phyloP scores from a whole-genome alignment of 306 rosid genomes.

The Quercus aquifolioides region DNA sequence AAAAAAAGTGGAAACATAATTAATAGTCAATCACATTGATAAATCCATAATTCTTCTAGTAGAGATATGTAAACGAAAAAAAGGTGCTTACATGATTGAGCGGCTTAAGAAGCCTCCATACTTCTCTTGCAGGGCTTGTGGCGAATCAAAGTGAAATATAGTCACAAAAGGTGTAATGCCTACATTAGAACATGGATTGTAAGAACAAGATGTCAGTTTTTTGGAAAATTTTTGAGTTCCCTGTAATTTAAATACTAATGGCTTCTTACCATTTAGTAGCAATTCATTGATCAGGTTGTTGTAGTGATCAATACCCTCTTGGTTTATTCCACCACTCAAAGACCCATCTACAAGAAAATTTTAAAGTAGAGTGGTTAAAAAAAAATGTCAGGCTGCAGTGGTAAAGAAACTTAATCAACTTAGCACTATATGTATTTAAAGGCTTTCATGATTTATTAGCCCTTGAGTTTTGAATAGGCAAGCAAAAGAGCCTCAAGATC shows the following conservation, averaged over 20 bases:
- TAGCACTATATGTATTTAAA: no score
- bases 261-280: neutral
- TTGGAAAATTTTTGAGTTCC: no score
- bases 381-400: neutral
- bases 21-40: neutral
- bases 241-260: neutral
- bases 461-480: no score
- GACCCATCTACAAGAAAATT: slow-evolving; percentile 2
- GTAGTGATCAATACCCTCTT: slow-evolving; percentile 18
- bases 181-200: neutral
- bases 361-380: no score
- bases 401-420: no score
- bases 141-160: slow-evolving; percentile 25
- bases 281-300: slow-evolving; percentile 15
- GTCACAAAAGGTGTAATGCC: slow-evolving; percentile 31
- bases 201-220: neutral
- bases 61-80: no score
- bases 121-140: neutral
- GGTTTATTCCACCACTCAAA: slow-evolving; percentile 9
- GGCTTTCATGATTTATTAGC: no score
- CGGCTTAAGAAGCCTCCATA: slow-evolving; percentile 20
- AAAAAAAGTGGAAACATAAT: neutral
- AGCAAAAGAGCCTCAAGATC: no score
- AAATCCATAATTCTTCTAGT: no score
- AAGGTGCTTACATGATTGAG: slow-evolving; percentile 30